Base-by-base conservation (phyloP, 2,329 filamentous ascomycete genomes). In the Clarireedia monteithiana region DNA sequence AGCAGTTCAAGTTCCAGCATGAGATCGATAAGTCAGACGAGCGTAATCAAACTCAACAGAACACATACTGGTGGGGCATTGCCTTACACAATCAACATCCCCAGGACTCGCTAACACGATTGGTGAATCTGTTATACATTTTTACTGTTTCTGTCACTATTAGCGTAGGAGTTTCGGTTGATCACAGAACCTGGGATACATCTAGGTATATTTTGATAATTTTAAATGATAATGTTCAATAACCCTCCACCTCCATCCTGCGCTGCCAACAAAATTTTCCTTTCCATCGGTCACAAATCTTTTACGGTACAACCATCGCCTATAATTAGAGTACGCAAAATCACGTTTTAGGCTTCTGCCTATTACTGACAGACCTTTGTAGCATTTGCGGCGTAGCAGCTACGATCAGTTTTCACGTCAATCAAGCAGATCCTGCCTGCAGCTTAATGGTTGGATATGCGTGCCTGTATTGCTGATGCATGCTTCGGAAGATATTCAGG, bases 31-130 rank as follows among this genome's bases (percentile, higher is more conserved):
- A 64, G 63, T 48, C 64, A 67, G 40, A 57, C 60, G 7, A 68
- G 67, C 52, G 65, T 68, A 36, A 67, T 68, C 23, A 64, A 61
- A 46, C 54, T 68, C 45, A 66, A 59, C 44, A 57, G 53, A 40
- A 50, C 60, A 36, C 59, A 65, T 48, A 62, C 64, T 12, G 57
- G 62, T 15, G 60, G 59, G 1, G 55, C 58, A 26, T 55, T 67
- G 48, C 64, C 66, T 57, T 68, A 68, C 56, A 63, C 59, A 23
- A 56, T 68, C n/a, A 61, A 51, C 39, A 51, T 66, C 45, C 62
- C 65, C 9, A 40, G 59, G 55, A 42, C 56, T 14, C 50, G 57
- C 50, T 62, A 50, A 60, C 40, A 23, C 14, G 20, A 17, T 50
- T n/a, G 23, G 15, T 48, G 14, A 15, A 48, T 26, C 12, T n/a